Percentiles rank a stretch among this genome's conserved stretches.
phyloP scores from a whole-genome alignment of 75 land plant species.

The Ceratopteris richardii region DNA sequence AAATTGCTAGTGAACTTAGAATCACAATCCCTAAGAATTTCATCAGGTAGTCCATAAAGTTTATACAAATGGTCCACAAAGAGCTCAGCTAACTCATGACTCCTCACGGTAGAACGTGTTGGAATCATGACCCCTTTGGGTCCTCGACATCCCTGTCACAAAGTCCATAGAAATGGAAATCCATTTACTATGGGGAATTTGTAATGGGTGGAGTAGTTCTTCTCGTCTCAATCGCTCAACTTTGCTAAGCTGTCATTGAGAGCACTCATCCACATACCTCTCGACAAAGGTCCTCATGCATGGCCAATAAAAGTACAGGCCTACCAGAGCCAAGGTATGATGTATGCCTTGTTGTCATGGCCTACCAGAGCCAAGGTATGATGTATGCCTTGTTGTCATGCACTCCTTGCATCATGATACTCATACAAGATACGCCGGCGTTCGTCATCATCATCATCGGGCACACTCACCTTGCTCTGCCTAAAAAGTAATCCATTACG shows the following conservation, averaged over 20 bases:
- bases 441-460: not conserved
- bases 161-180: constrained; percentile 22
- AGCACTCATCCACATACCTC: constrained; percentile 1
- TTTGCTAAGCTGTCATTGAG: constrained; percentile 11
- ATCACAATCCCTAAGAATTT: constrained; percentile 13
- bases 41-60: constrained; percentile 13
- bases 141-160: constrained; percentile 2
- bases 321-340: constrained; percentile 8
- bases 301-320: constrained; percentile 14
- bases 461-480: not conserved
- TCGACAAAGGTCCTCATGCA: constrained; percentile 2
- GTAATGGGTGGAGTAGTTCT: constrained; percentile 16
- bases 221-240: constrained; percentile 2
- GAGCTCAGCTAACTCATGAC: constrained; percentile 9
- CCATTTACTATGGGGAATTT: constrained; percentile 16
- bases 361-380: constrained; percentile 8
- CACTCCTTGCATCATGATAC: constrained; percentile 2
- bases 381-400: not conserved
- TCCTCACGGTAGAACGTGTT: not conserved
- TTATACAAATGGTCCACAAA: constrained; percentile 9
- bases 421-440: not conserved
- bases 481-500: no score
- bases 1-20: constrained; percentile 13
- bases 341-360: not conserved
- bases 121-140: constrained; percentile 3